A percentile compares a stretch with the other conserved stretches of the same genome.
Conservation (phyloP, 2,329 filamentous ascomycete genomes). For the Xylaria hypoxylon region DNA sequence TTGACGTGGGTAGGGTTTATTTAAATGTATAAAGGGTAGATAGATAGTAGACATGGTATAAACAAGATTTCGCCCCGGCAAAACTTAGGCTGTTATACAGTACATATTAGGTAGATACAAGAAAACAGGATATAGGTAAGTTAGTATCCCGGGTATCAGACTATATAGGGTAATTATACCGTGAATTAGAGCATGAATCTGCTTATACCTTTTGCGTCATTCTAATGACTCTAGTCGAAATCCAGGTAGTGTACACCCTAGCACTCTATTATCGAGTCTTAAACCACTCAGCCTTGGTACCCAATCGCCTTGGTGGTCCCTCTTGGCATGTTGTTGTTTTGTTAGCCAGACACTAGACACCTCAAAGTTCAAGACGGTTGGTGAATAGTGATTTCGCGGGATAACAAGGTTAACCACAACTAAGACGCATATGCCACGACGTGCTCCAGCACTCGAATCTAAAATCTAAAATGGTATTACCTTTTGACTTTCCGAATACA, state of each 20-base stretch:
- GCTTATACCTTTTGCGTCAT: not conserved
- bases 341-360: not conserved
- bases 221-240: not conserved
- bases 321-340: not conserved
- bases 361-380: not conserved
- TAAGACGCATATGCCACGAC: no score
- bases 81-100: conserved; percentile 18
- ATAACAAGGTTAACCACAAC: no score
- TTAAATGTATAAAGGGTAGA: not conserved
- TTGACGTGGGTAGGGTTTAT: conserved; percentile 5
- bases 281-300: not conserved
- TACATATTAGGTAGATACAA: not conserved
- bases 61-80: not conserved
- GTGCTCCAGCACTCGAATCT: no score
- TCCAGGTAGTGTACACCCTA: not conserved
- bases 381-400: no score
- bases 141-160: not conserved
- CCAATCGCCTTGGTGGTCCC: not conserved
- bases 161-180: not conserved
- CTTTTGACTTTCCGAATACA: not conserved
- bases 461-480: not conserved
- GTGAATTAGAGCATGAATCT: not conserved
- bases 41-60: not conserved
- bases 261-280: no score
- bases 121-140: conserved; percentile 3